Percentiles rank a stretch among this genome's conserved stretches.
phyloP scores from a whole-genome alignment of 371 early-diverging fungal species.

The Rhizopus delemar region DNA sequence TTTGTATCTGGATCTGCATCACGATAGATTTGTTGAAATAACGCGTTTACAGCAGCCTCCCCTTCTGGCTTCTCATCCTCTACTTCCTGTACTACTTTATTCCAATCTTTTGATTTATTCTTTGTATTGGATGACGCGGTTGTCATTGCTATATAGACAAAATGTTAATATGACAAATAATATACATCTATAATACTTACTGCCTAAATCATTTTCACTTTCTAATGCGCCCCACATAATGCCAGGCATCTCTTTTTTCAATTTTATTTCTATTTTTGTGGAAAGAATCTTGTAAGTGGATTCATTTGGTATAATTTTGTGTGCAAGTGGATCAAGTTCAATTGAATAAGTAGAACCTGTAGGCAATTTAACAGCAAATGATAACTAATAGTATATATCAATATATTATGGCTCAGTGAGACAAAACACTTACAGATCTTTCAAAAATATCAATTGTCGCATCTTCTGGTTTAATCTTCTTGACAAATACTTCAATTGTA shows the following conservation, averaged over 20 bases:
- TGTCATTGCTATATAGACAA: slow-evolving; percentile 20
- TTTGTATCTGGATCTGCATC: slow-evolving; percentile 91
- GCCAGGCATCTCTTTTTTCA: slow-evolving; percentile 77
- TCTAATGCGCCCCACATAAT: slow-evolving; percentile 82
- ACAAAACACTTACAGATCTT: slow-evolving; percentile 46
- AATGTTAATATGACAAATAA: not conserved
- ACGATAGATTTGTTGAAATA: slow-evolving; percentile 91
- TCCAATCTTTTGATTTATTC: slow-evolving; percentile 77
- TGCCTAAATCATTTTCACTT: slow-evolving; percentile 59
- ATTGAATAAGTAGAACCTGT: slow-evolving; percentile 77
- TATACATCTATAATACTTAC: slow-evolving; percentile 26
- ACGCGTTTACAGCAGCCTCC: slow-evolving; percentile 81
- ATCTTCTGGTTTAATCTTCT: slow-evolving; percentile 73
- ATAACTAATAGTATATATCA: slow-evolving; percentile 41
- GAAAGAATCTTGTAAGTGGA: slow-evolving; percentile 71
- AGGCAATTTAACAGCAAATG: slow-evolving; percentile 77
- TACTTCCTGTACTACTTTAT: slow-evolving; percentile 64
- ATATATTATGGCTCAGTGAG: not conserved
- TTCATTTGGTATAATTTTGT: slow-evolving; percentile 72
- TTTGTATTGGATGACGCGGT: slow-evolving; percentile 37
- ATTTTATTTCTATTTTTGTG: slow-evolving; percentile 92
- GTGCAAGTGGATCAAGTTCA: slow-evolving; percentile 82
- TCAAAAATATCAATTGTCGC: slow-evolving; percentile 68
- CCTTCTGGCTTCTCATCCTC: slow-evolving; percentile 83
- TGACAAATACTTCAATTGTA: slow-evolving; percentile 86